phyloP scores from a whole-genome alignment of 345 rosid species.

The Odontarrhena argentea region DNA sequence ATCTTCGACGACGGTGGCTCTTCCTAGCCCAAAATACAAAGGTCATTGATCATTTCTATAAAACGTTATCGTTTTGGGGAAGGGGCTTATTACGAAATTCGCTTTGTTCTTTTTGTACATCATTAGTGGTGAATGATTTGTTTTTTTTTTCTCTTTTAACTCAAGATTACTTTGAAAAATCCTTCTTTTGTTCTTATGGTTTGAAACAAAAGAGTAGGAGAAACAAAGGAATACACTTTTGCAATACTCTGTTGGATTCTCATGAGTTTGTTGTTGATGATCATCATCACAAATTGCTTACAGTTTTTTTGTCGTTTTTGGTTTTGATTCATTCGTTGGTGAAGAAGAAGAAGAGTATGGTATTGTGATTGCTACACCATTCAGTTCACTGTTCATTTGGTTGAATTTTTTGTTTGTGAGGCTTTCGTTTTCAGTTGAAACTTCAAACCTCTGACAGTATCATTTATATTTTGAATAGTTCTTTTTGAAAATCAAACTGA shows the following conservation, averaged over 20 bases:
- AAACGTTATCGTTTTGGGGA: conserved; percentile 32
- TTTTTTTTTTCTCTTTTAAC: conserved; percentile 14
- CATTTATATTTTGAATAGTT: conserved; percentile 6
- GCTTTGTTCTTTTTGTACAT: conserved; percentile 45
- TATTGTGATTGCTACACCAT: conserved; percentile 17
- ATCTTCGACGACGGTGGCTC: conserved; percentile 75
- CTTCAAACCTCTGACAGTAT: conserved; percentile 22
- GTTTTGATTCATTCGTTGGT: conserved; percentile 16
- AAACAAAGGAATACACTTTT: conserved; percentile 33
- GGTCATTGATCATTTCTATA: conserved; percentile 43
- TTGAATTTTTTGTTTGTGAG: conserved; percentile 16
- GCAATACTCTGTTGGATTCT: conserved; percentile 1
- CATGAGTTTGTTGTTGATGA: conserved; percentile 1
- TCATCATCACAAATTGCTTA: not conserved
- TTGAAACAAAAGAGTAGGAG: conserved; percentile 36
- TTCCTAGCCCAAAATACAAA: conserved; percentile 70
- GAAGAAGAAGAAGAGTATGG: not conserved
- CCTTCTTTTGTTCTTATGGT: not conserved
- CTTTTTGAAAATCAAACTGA: conserved; percentile 19
- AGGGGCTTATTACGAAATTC: conserved; percentile 16
- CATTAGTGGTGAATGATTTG: conserved; percentile 38
- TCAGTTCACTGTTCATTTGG: conserved; percentile 28
- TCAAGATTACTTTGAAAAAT: conserved; percentile 15
- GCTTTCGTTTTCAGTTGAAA: conserved; percentile 35
- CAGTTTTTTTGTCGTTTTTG: not conserved